Percentiles rank a stretch among this genome's conserved stretches.
Conservation (phyloP, 768 basidiomycete genomes). For the Mycena filopes region DNA sequence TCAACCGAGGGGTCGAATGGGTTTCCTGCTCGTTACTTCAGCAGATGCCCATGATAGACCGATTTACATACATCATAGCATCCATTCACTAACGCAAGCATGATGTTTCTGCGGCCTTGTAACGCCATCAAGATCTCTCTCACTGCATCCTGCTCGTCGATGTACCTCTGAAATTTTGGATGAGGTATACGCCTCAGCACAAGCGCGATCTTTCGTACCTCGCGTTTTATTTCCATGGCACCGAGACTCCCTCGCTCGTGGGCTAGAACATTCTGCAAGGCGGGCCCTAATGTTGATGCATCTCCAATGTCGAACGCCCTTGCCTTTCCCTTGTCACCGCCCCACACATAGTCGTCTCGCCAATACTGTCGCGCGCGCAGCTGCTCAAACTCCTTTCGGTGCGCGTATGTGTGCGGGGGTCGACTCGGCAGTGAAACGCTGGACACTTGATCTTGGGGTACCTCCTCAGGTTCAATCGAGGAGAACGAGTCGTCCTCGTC, state of each 20-base stretch:
- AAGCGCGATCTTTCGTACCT: conserved; percentile 45
- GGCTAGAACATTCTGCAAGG: conserved; percentile 50
- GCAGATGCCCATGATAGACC: background rate
- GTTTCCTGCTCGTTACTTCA: conserved; percentile 50
- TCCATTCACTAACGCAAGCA: conserved; percentile 55
- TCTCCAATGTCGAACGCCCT: conserved; percentile 71
- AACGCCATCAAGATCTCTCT: conserved; percentile 81
- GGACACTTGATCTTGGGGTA: conserved; percentile 2
- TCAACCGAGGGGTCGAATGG: conserved; percentile 64
- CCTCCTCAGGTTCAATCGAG: conserved; percentile 36
- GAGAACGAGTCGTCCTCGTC: conserved; percentile 47
- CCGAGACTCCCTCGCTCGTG: conserved; percentile 47
- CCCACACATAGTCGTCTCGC: conserved; percentile 67
- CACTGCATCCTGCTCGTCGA: conserved; percentile 80
- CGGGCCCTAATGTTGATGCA: conserved; percentile 75
- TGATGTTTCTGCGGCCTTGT: conserved; percentile 75
- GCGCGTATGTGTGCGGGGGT: conserved; percentile 51
- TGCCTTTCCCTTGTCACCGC: conserved; percentile 51
- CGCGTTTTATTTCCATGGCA: conserved; percentile 52
- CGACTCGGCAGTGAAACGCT: conserved; percentile 8
- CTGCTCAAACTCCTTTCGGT: conserved; percentile 69
- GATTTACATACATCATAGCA: conserved; percentile 43
- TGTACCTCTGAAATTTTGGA: conserved; percentile 61
- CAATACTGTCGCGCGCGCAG: conserved; percentile 78
- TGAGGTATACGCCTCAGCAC: background rate